Evolutionary conservation across 768 basidiomycete genomes (phyloP).

Genomic region (Leccinum obscurum): DNA sequence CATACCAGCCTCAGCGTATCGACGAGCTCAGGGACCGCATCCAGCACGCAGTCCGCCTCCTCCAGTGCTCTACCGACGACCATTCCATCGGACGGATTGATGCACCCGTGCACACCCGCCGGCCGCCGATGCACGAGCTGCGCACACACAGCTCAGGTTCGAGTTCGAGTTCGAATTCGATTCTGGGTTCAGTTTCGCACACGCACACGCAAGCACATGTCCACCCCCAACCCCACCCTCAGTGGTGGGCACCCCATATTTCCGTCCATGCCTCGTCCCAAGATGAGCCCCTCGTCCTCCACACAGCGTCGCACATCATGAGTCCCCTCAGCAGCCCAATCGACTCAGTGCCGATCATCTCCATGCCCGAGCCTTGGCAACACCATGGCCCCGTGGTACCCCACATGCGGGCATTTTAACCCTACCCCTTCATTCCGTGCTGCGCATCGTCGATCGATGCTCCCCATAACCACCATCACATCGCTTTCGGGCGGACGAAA

Average conservation of each 20-base stretch:
- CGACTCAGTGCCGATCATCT: neutral
- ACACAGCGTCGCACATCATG: slow-evolving; percentile 3
- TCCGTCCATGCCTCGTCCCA: neutral
- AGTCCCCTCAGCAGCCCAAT: slow-evolving; percentile 16
- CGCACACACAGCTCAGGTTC: slow-evolving; percentile 1
- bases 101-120: slow-evolving; percentile 4
- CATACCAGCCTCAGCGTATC: slow-evolving; percentile 45
- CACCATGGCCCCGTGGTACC: slow-evolving; percentile 1
- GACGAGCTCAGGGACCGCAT: slow-evolving; percentile 51
- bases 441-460: slow-evolving; percentile 19
- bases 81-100: slow-evolving; percentile 3
- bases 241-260: neutral
- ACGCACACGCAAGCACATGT: too few species aligned
- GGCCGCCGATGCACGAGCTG: slow-evolving; percentile 12
- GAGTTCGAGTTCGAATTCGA: neutral
- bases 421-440: neutral
- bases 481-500: neutral
- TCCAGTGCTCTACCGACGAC: slow-evolving; percentile 23
- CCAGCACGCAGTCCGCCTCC: slow-evolving; percentile 47
- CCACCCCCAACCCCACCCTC: neutral
- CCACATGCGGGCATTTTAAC: slow-evolving; percentile 14
- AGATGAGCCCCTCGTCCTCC: slow-evolving; percentile 4
- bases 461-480: neutral
- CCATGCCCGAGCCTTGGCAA: slow-evolving; percentile 32
- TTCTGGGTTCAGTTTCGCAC: neutral